A percentile compares a stretch with the other conserved stretches of the same genome.
Evolutionary conservation across 768 basidiomycete genomes (phyloP).

Genomic region (Lactifluus echinatus): DNA sequence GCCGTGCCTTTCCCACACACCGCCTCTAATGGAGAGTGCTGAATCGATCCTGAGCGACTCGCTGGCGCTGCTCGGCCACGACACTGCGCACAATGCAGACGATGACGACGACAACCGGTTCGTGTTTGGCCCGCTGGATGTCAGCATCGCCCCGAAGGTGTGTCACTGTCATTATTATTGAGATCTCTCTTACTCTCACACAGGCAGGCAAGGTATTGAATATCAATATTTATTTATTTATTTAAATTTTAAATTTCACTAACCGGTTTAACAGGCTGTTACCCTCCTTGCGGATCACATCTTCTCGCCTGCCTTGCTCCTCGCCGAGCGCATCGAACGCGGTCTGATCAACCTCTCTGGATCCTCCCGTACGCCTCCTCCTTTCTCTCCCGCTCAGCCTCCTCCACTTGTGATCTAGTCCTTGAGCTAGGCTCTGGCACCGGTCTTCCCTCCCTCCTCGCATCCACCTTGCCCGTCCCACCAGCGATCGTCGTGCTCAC

Average conservation of each 20-base stretch:
- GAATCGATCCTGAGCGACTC: background rate
- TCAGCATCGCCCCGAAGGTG: background rate
- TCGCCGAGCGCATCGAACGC: slow-evolving; percentile 58
- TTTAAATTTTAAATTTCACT: background rate
- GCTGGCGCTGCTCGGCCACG: background rate
- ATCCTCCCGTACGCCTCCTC: background rate
- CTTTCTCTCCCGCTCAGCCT: background rate
- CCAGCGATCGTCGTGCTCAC: slow-evolving; percentile 52
- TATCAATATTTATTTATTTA: background rate
- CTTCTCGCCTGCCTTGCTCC: slow-evolving; percentile 59
- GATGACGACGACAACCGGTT: background rate
- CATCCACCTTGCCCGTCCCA: slow-evolving; percentile 33
- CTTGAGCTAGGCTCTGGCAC: slow-evolving; percentile 68
- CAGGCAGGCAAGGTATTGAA: background rate
- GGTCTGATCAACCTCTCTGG: slow-evolving; percentile 6
- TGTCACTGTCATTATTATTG: no score
- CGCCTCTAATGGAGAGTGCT: background rate
- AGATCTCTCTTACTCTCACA: no score
- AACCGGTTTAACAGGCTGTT: slow-evolving; percentile 42
- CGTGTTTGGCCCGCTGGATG: background rate
- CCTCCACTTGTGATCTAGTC: slow-evolving; percentile 30
- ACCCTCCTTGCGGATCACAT: slow-evolving; percentile 66
- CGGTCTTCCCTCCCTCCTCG: slow-evolving; percentile 56
- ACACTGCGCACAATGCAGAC: no score
- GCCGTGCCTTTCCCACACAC: slow-evolving; percentile 5